These are phyloP conservation scores for Paramecium sexaurelia DNA, from an alignment of 73 alveolate species.

Conservation along the genomic window DNA sequence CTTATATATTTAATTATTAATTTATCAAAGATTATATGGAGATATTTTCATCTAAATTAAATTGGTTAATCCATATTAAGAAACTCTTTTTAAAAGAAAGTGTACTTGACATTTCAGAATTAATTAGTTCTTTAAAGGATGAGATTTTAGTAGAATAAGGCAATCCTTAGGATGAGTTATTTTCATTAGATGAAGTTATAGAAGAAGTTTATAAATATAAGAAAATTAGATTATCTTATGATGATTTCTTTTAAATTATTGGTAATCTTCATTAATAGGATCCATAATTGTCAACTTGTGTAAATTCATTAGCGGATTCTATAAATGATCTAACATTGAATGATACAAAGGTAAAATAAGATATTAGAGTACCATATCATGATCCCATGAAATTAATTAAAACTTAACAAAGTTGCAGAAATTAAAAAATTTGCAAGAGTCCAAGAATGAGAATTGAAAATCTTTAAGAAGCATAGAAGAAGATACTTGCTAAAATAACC, in stretches of 20 bases:
- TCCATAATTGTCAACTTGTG: slow-evolving; percentile 43
- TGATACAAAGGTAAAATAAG: slow-evolving; percentile 1
- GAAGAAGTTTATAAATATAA: slow-evolving; percentile 21
- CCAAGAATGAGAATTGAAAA: slow-evolving; percentile 19
- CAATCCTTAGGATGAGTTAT: slow-evolving; percentile 34
- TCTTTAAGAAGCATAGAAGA: slow-evolving; percentile 28
- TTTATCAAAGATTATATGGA: slow-evolving; percentile 1
- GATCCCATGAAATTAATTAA: not conserved
- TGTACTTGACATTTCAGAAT: not conserved
- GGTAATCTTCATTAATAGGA: slow-evolving; percentile 28
- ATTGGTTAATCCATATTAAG: slow-evolving; percentile 24
- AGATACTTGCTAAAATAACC: slow-evolving; percentile 26
- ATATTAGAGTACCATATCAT: not conserved
- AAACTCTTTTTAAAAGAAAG: not conserved
- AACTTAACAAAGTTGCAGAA: slow-evolving; percentile 3
- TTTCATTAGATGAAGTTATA: slow-evolving; percentile 24
- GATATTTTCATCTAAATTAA: not conserved
- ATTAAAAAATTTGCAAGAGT: not conserved
- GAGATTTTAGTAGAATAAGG: not conserved
- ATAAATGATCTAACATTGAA: slow-evolving; percentile 23
- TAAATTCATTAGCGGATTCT: slow-evolving; percentile 31
- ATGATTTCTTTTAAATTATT: slow-evolving; percentile 26
- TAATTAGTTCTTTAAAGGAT: not conserved
- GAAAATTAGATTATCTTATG: not conserved
- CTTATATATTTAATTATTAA: not conserved